A percentile compares a stretch with the other conserved stretches of the same genome.
phyloP scores from a whole-genome alignment of 352 stramenopile species.

The Pythium aristosporum region DNA sequence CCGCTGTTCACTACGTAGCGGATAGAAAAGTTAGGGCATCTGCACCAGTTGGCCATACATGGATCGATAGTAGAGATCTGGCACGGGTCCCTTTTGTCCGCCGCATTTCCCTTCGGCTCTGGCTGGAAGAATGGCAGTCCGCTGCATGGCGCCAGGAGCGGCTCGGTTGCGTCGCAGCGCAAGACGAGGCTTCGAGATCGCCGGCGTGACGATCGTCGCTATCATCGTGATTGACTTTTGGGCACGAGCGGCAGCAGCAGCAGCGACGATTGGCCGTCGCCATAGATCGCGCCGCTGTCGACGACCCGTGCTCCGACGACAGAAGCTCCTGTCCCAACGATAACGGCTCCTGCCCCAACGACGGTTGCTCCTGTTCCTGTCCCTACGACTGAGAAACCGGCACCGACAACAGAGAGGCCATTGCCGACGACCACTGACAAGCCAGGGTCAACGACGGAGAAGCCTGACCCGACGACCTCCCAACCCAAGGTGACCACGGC shows the following conservation, averaged over 20 bases:
- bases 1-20: no score
- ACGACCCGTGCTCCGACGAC: not conserved
- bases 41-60: no score
- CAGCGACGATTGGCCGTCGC: not conserved
- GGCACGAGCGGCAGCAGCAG: not conserved
- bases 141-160: conserved; percentile 8
- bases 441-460: no score
- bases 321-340: not conserved
- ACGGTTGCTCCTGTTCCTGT: not conserved
- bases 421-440: no score
- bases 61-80: not conserved
- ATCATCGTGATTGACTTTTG: conserved; percentile 15
- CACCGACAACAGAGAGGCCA: not conserved
- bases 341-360: not conserved
- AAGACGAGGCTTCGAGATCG: conserved; percentile 18
- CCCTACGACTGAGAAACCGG: conserved; percentile 3
- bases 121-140: conserved; percentile 6
- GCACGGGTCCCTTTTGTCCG: not conserved
- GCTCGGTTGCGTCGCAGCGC: conserved; percentile 10
- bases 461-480: no score
- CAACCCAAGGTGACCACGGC: no score
- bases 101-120: not conserved
- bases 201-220: conserved; percentile 15
- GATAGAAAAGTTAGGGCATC: no score
- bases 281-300: not conserved